Conservation (phyloP, 148 eudicot species). For the Limonium bicolor region DNA sequence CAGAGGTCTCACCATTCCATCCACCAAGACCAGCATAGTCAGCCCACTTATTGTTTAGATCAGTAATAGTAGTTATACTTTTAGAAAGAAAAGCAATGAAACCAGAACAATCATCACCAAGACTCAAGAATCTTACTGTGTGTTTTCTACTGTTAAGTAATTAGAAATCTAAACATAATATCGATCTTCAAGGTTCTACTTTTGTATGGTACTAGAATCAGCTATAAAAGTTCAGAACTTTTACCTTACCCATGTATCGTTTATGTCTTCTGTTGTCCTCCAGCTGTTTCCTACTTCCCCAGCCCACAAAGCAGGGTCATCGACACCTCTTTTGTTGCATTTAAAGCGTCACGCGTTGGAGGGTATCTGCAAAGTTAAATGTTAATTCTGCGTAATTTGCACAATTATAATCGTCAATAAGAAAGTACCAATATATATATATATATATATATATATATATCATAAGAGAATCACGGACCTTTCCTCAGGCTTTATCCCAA, state of each 20-base stretch:
- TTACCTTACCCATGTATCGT: conserved; percentile 7
- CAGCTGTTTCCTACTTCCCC: conserved; percentile 7
- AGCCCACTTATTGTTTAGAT: conserved; percentile 4
- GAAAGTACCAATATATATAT: not conserved
- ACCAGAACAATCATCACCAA: no score
- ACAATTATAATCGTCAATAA: not conserved
- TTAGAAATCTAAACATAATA: not conserved
- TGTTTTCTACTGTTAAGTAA: not conserved
- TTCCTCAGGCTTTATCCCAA: conserved; percentile 1
- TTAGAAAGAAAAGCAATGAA: not conserved
- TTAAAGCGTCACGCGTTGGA: conserved; percentile 7
- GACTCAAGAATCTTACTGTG: not conserved
- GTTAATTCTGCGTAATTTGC: not conserved
- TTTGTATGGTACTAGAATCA: not conserved
- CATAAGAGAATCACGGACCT: not conserved
- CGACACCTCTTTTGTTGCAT: conserved; percentile 7
- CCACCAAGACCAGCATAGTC: conserved; percentile 6
- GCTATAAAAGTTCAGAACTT: not conserved
- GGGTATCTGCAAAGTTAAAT: conserved; percentile 4
- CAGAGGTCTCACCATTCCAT: conserved; percentile 6
- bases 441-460: not conserved
- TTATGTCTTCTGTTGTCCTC: conserved; percentile 11
- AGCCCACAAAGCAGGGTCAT: conserved; percentile 8
- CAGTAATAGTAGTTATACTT: conserved; percentile 2
- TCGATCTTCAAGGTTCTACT: not conserved